Evolutionary conservation across 192 early-diverging fungal genomes (phyloP).

Genomic region (Geranomyces michiganensis): DNA sequence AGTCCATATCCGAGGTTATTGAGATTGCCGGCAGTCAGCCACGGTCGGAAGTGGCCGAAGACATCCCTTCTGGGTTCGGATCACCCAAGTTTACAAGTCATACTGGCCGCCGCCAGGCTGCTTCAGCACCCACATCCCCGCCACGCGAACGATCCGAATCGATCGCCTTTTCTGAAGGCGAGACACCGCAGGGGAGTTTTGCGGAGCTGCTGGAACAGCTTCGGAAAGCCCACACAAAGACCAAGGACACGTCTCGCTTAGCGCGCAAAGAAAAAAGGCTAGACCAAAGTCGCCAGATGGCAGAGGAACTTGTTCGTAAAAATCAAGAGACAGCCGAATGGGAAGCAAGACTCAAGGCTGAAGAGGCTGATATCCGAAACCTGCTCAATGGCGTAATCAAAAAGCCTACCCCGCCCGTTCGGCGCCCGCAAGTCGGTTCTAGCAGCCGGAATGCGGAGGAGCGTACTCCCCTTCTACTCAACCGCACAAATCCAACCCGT

Average conservation of each 20-base stretch:
- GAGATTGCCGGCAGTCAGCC: neutral
- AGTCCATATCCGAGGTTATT: neutral
- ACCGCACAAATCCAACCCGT: too few relatives aligned
- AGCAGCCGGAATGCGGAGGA: too few relatives aligned
- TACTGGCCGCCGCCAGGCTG: too few relatives aligned
- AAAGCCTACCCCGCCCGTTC: neutral
- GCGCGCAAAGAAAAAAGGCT: conserved; percentile 15
- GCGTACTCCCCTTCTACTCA: too few relatives aligned
- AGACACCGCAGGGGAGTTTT: conserved; percentile 11
- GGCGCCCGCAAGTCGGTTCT: too few relatives aligned
- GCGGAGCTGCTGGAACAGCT: conserved; percentile 9
- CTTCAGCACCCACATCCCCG: too few relatives aligned
- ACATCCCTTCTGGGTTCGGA: neutral
- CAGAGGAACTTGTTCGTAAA: conserved; percentile 22
- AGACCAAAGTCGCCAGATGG: conserved; percentile 22
- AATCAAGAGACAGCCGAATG: conserved; percentile 14
- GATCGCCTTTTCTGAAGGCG: neutral
- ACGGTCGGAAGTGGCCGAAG: neutral
- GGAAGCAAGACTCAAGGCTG: neutral
- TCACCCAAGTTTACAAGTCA: too few relatives aligned
- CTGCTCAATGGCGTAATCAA: conserved; percentile 16
- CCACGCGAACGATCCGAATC: too few relatives aligned
- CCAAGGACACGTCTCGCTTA: neutral
- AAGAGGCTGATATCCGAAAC: conserved; percentile 2
- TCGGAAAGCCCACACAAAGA: neutral